These are phyloP conservation scores for Monilinia fructicola DNA, from an alignment of 2,329 filamentous ascomycete genomes.

Conservation along the genomic window DNA sequence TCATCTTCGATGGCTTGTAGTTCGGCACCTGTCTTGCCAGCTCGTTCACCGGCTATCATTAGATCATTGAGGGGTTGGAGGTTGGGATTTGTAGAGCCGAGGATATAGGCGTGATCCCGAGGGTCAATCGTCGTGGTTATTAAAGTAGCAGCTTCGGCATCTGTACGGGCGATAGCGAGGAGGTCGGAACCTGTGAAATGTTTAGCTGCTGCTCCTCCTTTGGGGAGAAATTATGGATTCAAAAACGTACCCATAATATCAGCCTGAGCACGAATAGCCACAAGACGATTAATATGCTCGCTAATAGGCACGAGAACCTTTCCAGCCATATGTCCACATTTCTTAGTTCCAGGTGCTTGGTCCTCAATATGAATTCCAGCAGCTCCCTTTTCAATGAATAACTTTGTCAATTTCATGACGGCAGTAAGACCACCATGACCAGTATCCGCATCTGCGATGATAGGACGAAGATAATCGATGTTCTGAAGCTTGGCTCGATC, in stretches of 20 bases:
- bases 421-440: slow-evolving; percentile 97
- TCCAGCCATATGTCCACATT: slow-evolving; percentile 99
- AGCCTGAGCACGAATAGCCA: slow-evolving; percentile 94
- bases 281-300: slow-evolving; percentile 96
- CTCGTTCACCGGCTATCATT: slow-evolving; percentile 80
- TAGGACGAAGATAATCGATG: slow-evolving; percentile 90
- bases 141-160: slow-evolving; percentile 95
- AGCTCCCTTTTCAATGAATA: slow-evolving; percentile 94
- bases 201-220: not conserved
- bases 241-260: slow-evolving; percentile 82
- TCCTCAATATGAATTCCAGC: slow-evolving; percentile 99
- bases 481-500: slow-evolving; percentile 74
- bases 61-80: slow-evolving; percentile 85
- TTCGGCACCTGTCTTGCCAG: slow-evolving; percentile 75
- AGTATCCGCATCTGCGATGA: slow-evolving; percentile 95
- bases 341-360: slow-evolving; percentile 97
- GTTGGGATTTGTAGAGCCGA: slow-evolving; percentile 82
- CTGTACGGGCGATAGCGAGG: slow-evolving; percentile 87
- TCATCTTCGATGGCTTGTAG: slow-evolving; percentile 90
- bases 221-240: not conserved
- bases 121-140: slow-evolving; percentile 96
- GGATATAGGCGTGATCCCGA: slow-evolving; percentile 90
- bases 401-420: slow-evolving; percentile 98
- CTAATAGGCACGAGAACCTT: slow-evolving; percentile 95
- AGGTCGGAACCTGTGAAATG: slow-evolving; percentile 67